phyloP scores from a whole-genome alignment of 108 stramenopile species.

The Aurantiochytrium sp. region DNA sequence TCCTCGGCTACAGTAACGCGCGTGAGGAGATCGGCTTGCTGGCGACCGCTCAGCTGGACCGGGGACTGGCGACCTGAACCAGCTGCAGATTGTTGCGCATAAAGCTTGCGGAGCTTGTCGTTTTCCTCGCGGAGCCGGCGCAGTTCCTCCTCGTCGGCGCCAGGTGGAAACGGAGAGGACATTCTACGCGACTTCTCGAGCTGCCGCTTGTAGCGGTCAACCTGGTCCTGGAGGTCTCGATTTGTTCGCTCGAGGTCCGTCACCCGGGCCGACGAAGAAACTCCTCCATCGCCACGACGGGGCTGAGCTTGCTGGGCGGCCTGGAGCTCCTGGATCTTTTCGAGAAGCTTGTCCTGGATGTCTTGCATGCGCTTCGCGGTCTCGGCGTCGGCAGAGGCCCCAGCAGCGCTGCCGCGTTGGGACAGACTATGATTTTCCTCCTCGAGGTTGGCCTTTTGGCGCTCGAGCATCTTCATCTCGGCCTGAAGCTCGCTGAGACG shows the following conservation, averaged over 20 bases:
- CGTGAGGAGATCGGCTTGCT: neutral
- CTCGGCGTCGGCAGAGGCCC: neutral
- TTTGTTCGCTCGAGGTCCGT: neutral
- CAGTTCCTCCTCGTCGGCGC: neutral
- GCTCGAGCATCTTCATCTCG: conserved; percentile 5
- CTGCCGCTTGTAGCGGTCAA: neutral
- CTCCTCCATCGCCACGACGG: too few relatives aligned
- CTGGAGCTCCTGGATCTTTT: neutral
- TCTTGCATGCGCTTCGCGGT: conserved; percentile 5
- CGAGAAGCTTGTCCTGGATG: neutral
- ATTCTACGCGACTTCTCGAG: neutral
- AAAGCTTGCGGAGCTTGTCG: neutral
- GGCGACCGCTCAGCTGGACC: neutral
- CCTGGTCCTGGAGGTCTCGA: conserved; percentile 1
- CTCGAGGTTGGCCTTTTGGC: conserved; percentile 15
- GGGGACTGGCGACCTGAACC: neutral
- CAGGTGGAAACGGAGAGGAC: neutral
- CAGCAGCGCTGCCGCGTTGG: neutral
- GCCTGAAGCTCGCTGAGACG: neutral
- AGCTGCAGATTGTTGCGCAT: neutral
- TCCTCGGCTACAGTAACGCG: neutral
- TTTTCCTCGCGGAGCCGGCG: conserved; percentile 18
- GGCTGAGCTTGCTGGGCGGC: too few relatives aligned
- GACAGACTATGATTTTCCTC: neutral
- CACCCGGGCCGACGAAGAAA: neutral